Evolutionary conservation across 108 stramenopile species (phyloP), one percentile per base, ranked within the genome.

Genomic region (Cylindrotheca closterium): DNA sequence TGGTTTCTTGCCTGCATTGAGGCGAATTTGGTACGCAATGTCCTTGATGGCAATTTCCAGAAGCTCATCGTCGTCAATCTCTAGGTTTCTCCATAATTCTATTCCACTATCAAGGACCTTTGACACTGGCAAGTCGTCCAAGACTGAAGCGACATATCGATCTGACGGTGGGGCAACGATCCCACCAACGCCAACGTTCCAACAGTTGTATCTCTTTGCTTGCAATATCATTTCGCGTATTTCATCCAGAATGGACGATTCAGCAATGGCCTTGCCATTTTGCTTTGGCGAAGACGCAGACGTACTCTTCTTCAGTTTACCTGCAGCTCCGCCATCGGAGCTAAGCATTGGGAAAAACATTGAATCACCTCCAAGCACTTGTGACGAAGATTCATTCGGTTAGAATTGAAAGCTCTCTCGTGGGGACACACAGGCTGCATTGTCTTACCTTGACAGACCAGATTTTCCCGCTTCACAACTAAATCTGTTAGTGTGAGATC

Each of bases 11-110:
- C 37, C 37, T 50, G 65, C 55, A 5, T 81, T 73, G 21, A 87
- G 72, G 56, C 84, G 66, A 24, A 94, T 94, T 65, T 94, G 88
- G 59, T 74, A 82, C 27, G 85, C 77, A 26, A 94, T 84, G 60
- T 94, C 93, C 46, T 69, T 62, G 21, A 94, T 84, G 25, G 88
- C 89, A 50, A 91, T 80, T 61, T 91, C 87, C 17, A 90, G 58
- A 18, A 94, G 67, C 53, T 94, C 89, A 55, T 91, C 89, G 60
- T 94, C 93, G 57, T 85, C 85, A 53, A 91, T 89, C 70, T 86
- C 86, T 19, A 83, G 58, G 30, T 82, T 77, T 51, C 86, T 71
- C 93, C 93, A 94, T 7, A 89, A 79, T 49, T 91, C 89, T 19
- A 94, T 89, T 27, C 68, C 86, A 69, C 84, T 80, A 53, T 88